Evolutionary conservation across 2,329 filamentous ascomycete species (phyloP), one percentile per base, ranked within the genome.

Genomic region (Saccharata proteae): DNA sequence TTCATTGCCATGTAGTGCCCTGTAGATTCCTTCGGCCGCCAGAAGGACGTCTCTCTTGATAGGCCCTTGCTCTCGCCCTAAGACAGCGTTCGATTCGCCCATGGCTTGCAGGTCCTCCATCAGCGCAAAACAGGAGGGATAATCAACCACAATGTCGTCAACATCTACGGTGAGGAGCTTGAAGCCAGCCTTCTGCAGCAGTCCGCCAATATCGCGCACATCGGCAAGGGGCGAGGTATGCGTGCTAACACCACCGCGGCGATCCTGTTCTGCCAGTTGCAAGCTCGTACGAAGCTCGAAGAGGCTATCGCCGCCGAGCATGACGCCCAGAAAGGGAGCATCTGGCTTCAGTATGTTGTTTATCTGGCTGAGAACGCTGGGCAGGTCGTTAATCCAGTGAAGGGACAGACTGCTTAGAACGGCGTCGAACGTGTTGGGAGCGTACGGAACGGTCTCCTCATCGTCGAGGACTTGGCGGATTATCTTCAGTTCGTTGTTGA

Each of bases 301-400:
- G 1, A 98, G 67, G 6, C 82, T 88, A 55, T 98, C 90, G 0
- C 90, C 90, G 34, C 90, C 90, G 38, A 93, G 77, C 86, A 98
- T 98, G 42, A 88, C 88, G 10, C 81, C 88, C 27, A 98, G 77
- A 50, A 98, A 93, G 2, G 92, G 85, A 35, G 72, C 70, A 54
- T 98, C 90, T 0, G 88, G 85, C 57, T 92, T 93, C 16, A 98
- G 69, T 19, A 92, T 64, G 41, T 72, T 70, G 62, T 93, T 93
- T 51, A 94, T 79, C 50, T 93, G 83, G 2, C 76, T 67, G 2
- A 98, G 68, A 8, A 92, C 64, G 1, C 80, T 81, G 0, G 90
- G 90, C 4, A 98, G 71, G 54, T 98, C 84, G 54, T 98, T 98
- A 65, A 94, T 80, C 90, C 90, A 98, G 58, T 98, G 90, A 52